These are phyloP conservation scores for Pueraria montana DNA, from an alignment of 306 rosid genomes.

Conservation along the genomic window DNA sequence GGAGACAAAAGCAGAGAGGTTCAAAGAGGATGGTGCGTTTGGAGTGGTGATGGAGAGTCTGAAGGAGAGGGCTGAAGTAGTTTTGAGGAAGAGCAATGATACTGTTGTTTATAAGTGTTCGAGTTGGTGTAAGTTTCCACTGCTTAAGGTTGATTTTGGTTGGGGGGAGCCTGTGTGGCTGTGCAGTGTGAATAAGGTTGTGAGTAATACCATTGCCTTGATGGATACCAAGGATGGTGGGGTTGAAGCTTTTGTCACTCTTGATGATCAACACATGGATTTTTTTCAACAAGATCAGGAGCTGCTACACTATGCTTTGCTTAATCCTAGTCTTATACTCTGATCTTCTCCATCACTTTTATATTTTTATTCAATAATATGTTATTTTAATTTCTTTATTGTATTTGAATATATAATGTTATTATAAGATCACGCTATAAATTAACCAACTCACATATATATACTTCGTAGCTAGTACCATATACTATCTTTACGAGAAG, in stretches of 20 bases:
- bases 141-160: constrained; percentile 54
- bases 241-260: constrained; percentile 52
- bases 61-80: constrained; percentile 46
- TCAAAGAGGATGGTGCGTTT: constrained; percentile 51
- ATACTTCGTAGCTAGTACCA: too few relatives aligned
- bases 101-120: constrained; percentile 50
- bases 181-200: constrained; percentile 51
- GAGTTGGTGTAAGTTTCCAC: constrained; percentile 60
- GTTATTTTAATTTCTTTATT: too few relatives aligned
- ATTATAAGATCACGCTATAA: too few relatives aligned
- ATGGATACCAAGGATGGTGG: constrained; percentile 58
- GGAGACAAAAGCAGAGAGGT: constrained; percentile 37
- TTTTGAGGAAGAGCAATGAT: constrained; percentile 22
- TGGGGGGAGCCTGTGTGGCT: constrained; percentile 60
- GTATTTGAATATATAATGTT: too few relatives aligned
- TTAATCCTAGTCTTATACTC: constrained; percentile 34
- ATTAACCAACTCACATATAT: too few relatives aligned
- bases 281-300: constrained; percentile 17
- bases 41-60: constrained; percentile 50
- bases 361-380: too few relatives aligned
- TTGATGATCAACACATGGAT: constrained; percentile 30
- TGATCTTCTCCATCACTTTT: background rate
- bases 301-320: constrained; percentile 44
- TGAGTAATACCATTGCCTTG: constrained; percentile 54
- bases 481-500: too few relatives aligned